Evolutionary conservation across 192 early-diverging fungal genomes (phyloP), one percentile per base, ranked within the genome.

Genomic region (Piromyces finnis): DNA sequence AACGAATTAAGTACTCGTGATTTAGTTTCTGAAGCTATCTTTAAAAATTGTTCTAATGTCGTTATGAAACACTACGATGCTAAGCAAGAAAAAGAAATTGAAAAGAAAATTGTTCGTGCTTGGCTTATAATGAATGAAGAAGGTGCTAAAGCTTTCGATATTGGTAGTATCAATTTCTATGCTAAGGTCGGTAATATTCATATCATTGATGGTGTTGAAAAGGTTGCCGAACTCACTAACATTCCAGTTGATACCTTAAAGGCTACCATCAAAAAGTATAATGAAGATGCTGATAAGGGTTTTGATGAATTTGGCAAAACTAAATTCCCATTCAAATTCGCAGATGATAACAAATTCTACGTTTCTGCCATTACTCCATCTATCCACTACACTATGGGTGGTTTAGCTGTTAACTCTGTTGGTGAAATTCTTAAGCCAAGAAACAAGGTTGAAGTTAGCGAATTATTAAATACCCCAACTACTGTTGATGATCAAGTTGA

Each of bases 311-410:
- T 68, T 68, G 51, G 51, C n/a, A 68, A 68, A 17, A 68, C 16
- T 0, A 68, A 26, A 68, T 68, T 68, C 51, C 51, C 51, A 68
- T 1, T 68, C 26, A 68, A 68, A 68, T 68, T 68, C 9, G 22
- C 51, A 26, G 51, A 68, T n/a, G 51, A 68, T n/a, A n/a, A 68
- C 9, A 68, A 68, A 68, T 68, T 68, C 83, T 90, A 91, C 80
- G 92, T 92, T 82, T 88, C 87, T 16, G 85, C 89, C 26, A 92
- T 96, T 84, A 89, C 92, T 68, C 94, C 94, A 15, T 92, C 93
- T 77, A 87, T 94, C 68, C 94, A 96, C 83, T 96, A 95, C 81
- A 95, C 94, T 13, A 96, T 96, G 94, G 89, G 89, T 80, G 89
- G 89, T 26, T 77, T 90, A 68, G 22, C 51, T 1, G 9, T 68